Conservation (phyloP, 2,329 filamentous ascomycete species). For the Penicillium sp. region DNA sequence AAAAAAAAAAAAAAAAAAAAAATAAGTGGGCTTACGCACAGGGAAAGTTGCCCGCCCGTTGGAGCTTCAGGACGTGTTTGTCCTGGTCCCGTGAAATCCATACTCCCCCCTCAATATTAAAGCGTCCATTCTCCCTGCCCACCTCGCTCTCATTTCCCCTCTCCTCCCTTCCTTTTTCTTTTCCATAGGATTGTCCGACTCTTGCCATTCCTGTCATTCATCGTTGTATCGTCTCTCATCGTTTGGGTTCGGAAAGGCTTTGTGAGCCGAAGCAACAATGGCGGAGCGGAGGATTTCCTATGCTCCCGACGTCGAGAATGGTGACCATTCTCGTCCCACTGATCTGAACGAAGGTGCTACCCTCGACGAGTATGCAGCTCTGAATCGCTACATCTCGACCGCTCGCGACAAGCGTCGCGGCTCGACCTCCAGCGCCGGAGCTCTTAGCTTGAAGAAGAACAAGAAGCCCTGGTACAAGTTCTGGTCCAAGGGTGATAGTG, state of each 20-base stretch:
- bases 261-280: conserved; percentile 49
- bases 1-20: conserved; percentile 29
- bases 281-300: conserved; percentile 52
- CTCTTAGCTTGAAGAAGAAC: conserved; percentile 46
- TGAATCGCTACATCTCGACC: conserved; percentile 71
- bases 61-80: conserved; percentile 35
- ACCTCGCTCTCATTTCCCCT: conserved; percentile 25
- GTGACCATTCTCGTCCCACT: conserved; percentile 40
- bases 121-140: conserved; percentile 38
- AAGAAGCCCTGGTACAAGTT: conserved; percentile 66
- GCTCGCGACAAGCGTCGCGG: conserved; percentile 65
- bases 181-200: conserved; percentile 45
- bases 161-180: conserved; percentile 24
- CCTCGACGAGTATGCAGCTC: conserved; percentile 67
- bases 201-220: conserved; percentile 42
- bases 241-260: conserved; percentile 40
- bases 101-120: conserved; percentile 40
- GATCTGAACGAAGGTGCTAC: conserved; percentile 34
- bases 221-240: conserved; percentile 42
- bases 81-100: conserved; percentile 35
- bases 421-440: conserved; percentile 49
- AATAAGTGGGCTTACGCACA: conserved; percentile 33
- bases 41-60: conserved; percentile 37
- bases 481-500: conserved; percentile 45
- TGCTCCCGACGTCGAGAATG: conserved; percentile 50